A percentile compares a stretch with the other conserved stretches of the same genome.
phyloP scores from a whole-genome alignment of 495 filamentous ascomycete species.

The Penicillium waksmanii region DNA sequence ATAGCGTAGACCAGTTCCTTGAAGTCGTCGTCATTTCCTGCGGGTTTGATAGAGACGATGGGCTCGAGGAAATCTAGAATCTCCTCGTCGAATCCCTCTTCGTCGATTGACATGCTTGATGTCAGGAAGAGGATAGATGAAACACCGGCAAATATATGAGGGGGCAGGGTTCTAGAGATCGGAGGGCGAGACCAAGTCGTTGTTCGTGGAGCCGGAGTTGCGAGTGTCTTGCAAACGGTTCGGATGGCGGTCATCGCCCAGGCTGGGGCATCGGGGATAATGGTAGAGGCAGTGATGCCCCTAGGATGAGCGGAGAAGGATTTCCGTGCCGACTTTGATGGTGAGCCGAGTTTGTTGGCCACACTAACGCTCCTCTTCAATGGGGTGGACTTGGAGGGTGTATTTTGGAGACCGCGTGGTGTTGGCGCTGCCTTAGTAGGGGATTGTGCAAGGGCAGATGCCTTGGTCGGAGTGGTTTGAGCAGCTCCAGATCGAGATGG shows the following conservation, averaged over 20 bases:
- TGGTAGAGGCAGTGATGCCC: constrained; percentile 31
- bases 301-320: constrained; percentile 18
- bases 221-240: constrained; percentile 65
- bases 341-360: constrained; percentile 20
- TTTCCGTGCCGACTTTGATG: constrained; percentile 32
- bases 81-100: constrained; percentile 44
- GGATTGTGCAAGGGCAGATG: constrained; percentile 28
- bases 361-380: constrained; percentile 40
- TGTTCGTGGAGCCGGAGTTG: constrained; percentile 52
- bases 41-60: constrained; percentile 32
- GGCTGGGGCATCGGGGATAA: constrained; percentile 55
- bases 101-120: constrained; percentile 35
- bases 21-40: constrained; percentile 42
- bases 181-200: constrained; percentile 50
- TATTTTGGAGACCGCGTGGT: constrained; percentile 42
- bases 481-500: constrained; percentile 33
- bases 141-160: constrained; percentile 68
- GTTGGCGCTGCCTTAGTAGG: constrained; percentile 40
- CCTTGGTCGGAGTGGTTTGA: constrained; percentile 40
- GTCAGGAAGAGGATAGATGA: constrained; percentile 55
- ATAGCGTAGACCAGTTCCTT: constrained; percentile 46
- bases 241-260: constrained; percentile 72
- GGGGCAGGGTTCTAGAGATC: constrained; percentile 52
- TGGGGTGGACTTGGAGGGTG: constrained; percentile 46
- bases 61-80: constrained; percentile 42